Base-by-base conservation (phyloP, 225 moss, liverwort and hornwort species). In the Rhytidiadelphus loreus region DNA sequence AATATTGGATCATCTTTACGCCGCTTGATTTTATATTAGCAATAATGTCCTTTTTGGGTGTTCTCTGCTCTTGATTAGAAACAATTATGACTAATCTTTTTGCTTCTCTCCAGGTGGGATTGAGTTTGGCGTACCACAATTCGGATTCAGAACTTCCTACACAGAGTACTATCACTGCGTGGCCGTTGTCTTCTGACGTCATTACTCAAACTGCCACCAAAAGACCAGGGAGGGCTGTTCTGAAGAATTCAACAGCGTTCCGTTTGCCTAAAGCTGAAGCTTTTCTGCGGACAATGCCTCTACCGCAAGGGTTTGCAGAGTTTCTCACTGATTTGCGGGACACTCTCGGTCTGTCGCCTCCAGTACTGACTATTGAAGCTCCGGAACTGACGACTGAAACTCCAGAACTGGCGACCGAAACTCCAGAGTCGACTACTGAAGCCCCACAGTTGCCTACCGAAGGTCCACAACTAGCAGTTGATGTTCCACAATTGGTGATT, bases 91-190 rank as follows among this genome's bases (percentile, higher is more conserved):
- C 81, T 84, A 70, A 85, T 11, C 52, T 44, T 69, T 32, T 52
- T 55, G 53, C 48, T 86, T 71, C 46, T 77, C 71, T 89, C 44
- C 84, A 94, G 93, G 95, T 96, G 86, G 95, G 94, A 72, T 93
- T 96, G 84, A 95, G 95, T 88, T 94, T 96, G 85, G 96, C 95
- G 30, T 96, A 96, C 86, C 91, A 95, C 90, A 92, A 95, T 75
- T 90, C 90, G 77, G 93, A 95, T 92, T 96, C 95, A 30, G 96
- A 95, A 89, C 96, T 96, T 91, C 96, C 96, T 44, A 96, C 96
- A 57, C 92, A 95, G 72, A 92, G 95, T 89, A 93, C 90, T 29
- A 90, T 96, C 44, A 94, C 93, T 83, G 95, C 94, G 23, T 96
- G 96, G 96, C 94, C 95, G 21, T 90, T 91, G 88, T 91, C 93